Conservation (phyloP, 2,329 filamentous ascomycete species). For the Tolypocladium sp. region DNA sequence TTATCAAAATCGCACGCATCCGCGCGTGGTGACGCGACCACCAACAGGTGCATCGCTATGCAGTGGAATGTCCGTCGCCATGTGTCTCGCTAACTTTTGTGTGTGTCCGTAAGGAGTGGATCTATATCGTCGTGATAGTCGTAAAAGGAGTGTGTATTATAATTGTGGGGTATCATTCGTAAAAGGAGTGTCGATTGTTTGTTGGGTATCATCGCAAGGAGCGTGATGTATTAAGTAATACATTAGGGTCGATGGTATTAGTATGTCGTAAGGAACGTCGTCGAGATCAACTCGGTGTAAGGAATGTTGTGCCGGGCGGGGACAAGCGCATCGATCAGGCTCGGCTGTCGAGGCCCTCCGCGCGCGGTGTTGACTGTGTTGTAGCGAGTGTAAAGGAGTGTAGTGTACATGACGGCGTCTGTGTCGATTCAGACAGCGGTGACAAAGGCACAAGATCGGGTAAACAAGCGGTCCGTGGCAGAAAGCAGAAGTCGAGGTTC, state of each 20-base stretch:
- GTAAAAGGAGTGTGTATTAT: conserved; percentile 25
- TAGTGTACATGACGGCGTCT: conserved; percentile 25
- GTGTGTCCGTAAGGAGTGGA: conserved; percentile 8
- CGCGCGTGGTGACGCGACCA: not conserved
- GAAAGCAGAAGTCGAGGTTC: not conserved
- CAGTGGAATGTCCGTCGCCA: conserved; percentile 1
- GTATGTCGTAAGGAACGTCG: conserved; percentile 17
- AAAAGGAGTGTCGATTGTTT: conserved; percentile 20
- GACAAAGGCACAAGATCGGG: not conserved
- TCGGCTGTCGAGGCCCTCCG: not conserved
- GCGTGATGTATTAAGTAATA: conserved; percentile 20
- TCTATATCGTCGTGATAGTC: conserved; percentile 29
- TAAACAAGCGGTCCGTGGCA: conserved; percentile 10
- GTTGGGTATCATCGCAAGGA: conserved; percentile 21
- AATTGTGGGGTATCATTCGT: conserved; percentile 18
- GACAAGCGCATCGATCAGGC: not conserved
- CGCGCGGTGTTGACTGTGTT: conserved; percentile 1
- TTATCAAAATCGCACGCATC: not conserved
- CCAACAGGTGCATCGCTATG: not conserved
- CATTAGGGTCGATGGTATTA: conserved; percentile 11
- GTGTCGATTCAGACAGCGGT: conserved; percentile 10
- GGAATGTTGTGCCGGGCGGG: conserved; percentile 11
- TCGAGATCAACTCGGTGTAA: conserved; percentile 20
- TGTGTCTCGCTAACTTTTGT: conserved; percentile 2
- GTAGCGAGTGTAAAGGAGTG: conserved; percentile 28